Percentiles rank a stretch among this genome's conserved stretches.
Evolutionary conservation across 768 basidiomycete species (phyloP).

Genomic region (Pholiota conissans): DNA sequence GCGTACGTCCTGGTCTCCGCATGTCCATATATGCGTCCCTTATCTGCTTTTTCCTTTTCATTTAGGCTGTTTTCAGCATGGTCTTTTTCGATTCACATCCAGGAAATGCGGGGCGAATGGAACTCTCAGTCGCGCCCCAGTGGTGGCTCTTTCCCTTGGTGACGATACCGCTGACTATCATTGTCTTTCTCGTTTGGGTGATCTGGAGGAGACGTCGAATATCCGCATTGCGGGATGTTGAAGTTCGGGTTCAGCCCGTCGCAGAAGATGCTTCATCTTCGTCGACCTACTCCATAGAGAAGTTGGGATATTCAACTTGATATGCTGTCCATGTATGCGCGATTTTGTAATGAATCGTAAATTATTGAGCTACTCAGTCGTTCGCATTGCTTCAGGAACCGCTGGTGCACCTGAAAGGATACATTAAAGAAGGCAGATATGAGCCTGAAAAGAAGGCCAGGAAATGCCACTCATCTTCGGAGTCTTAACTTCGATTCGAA

Average conservation of each 20-base stretch:
- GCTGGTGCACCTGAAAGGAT: too few relatives aligned
- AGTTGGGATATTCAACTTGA: too few relatives aligned
- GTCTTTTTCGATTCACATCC: slow-evolving; percentile 4
- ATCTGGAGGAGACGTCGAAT: slow-evolving; percentile 3
- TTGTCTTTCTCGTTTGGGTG: slow-evolving; percentile 8
- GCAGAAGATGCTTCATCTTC: neutral
- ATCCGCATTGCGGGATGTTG: neutral
- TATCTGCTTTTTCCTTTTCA: neutral
- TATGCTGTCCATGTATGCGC: too few relatives aligned
- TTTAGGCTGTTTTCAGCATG: slow-evolving; percentile 13
- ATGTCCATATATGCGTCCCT: neutral
- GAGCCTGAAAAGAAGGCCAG: too few relatives aligned
- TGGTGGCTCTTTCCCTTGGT: slow-evolving; percentile 9
- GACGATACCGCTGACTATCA: slow-evolving; percentile 9
- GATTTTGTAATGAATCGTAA: too few relatives aligned
- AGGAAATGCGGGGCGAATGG: neutral
- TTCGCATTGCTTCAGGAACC: too few relatives aligned
- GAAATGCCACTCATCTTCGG: too few relatives aligned
- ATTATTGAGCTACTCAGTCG: too few relatives aligned
- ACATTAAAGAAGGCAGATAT: too few relatives aligned
- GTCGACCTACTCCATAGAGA: neutral
- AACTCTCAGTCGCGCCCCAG: neutral
- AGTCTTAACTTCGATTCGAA: too few relatives aligned
- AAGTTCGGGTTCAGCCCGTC: neutral
- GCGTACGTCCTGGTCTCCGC: slow-evolving; percentile 2